Percentiles rank a stretch among this genome's conserved stretches.
phyloP scores from a whole-genome alignment of 805 yeast species.

The Ogataea naganishii region DNA sequence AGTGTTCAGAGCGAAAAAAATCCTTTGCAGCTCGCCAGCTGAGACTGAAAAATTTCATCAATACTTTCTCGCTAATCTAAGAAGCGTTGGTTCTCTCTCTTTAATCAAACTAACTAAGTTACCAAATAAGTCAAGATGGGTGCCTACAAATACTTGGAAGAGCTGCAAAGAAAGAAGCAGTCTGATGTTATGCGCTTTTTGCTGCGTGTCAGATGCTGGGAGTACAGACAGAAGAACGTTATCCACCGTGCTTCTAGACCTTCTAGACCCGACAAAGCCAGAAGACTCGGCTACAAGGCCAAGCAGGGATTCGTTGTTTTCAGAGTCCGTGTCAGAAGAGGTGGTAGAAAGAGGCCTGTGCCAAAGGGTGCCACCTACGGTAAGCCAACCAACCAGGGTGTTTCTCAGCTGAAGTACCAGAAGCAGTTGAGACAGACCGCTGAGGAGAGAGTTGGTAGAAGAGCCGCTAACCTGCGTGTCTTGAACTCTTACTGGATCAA shows the following conservation, averaged over 20 bases:
- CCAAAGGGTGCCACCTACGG: constrained; percentile 99
- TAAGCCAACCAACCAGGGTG: constrained; percentile 99
- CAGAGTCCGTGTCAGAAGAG: constrained; percentile 99
- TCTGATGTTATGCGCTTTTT: constrained; percentile 98
- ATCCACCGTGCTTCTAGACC: constrained; percentile 99
- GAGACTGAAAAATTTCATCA: too few species aligned
- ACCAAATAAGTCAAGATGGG: constrained; percentile 55
- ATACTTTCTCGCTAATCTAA: too few species aligned
- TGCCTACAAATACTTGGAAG: constrained; percentile 99
- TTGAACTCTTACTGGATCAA: constrained; percentile 99
- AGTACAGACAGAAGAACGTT: constrained; percentile 98
- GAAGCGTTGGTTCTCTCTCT: too few species aligned
- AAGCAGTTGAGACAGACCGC: constrained; percentile 96
- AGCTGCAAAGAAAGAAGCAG: constrained; percentile 99
- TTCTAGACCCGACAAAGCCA: constrained; percentile 99
- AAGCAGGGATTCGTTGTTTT: constrained; percentile 98
- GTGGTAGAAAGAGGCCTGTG: constrained; percentile 99
- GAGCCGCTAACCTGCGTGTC: constrained; percentile 98
- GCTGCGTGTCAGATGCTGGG: constrained; percentile 99
- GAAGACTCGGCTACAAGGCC: constrained; percentile 99
- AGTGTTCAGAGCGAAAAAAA: too few species aligned
- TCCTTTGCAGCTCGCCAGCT: too few species aligned
- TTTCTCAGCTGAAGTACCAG: constrained; percentile 98
- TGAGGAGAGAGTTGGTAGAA: constrained; percentile 99
- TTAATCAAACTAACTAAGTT: too few species aligned